Percentiles rank a stretch among this genome's conserved stretches.
Evolutionary conservation across 2,329 filamentous ascomycete species (phyloP).

Genomic region (Pseudocercospora eumusae): DNA sequence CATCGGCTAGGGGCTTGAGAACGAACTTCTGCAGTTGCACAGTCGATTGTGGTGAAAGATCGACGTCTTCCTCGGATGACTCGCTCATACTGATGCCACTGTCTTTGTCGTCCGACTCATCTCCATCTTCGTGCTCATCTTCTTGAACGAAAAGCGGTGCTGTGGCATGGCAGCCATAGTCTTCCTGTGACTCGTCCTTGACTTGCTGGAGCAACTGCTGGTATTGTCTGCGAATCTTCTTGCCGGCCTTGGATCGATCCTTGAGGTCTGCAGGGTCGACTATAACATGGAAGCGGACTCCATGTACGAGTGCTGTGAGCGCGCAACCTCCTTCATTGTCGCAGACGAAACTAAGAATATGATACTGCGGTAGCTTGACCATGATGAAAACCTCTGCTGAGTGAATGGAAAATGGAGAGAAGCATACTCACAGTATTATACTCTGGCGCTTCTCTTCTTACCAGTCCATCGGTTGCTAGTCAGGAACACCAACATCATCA

Average conservation of each 20-base stretch:
- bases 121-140: constrained; percentile 26
- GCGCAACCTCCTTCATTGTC: constrained; percentile 39
- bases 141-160: constrained; percentile 27
- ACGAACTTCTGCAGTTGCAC: constrained; percentile 38
- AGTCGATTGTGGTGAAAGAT: constrained; percentile 21
- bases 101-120: constrained; percentile 29
- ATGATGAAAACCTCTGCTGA: constrained; percentile 15
- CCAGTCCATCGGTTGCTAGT: constrained; percentile 13
- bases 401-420: background rate
- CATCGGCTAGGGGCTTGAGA: constrained; percentile 30
- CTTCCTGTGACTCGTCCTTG: constrained; percentile 23
- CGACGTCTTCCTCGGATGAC: constrained; percentile 25
- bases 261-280: constrained; percentile 33
- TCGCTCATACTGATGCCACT: constrained; percentile 35
- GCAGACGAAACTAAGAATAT: constrained; percentile 39
- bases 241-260: constrained; percentile 25
- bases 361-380: constrained; percentile 30
- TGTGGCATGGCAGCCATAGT: constrained; percentile 18
- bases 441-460: background rate
- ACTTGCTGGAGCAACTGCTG: constrained; percentile 30
- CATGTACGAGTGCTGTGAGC: constrained; percentile 37
- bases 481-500: constrained; percentile 24
- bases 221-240: constrained; percentile 30
- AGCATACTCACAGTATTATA: background rate
- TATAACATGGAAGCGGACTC: constrained; percentile 39